Conservation (phyloP, 2,329 filamentous ascomycete genomes). For the Penicillium sclerotiorum region DNA sequence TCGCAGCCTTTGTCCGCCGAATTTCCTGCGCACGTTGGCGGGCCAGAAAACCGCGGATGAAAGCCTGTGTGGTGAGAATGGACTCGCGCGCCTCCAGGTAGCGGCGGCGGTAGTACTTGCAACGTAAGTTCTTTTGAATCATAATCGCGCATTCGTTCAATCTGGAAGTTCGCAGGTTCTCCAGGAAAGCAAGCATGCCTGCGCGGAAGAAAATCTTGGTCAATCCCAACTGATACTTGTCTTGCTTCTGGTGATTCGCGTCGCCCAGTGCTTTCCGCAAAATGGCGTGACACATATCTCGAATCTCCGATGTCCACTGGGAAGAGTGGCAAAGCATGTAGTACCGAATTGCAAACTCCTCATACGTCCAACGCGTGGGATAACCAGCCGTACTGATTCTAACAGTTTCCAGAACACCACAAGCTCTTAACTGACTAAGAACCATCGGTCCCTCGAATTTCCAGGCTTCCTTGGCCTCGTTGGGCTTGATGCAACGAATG, state of each 20-base stretch:
- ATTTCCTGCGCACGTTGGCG: slow-evolving; percentile 77
- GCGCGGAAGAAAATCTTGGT: slow-evolving; percentile 99
- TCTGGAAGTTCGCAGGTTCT: slow-evolving; percentile 86
- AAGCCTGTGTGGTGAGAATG: slow-evolving; percentile 78
- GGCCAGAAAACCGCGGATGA: slow-evolving; percentile 75
- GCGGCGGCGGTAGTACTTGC: slow-evolving; percentile 90
- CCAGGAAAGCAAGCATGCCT: slow-evolving; percentile 96
- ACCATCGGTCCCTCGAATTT: slow-evolving; percentile 99
- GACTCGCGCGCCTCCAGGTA: slow-evolving; percentile 85
- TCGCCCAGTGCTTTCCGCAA: slow-evolving; percentile 83
- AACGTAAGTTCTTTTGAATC: slow-evolving; percentile 97
- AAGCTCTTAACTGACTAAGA: slow-evolving; percentile 91
- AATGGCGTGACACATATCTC: slow-evolving; percentile 91
- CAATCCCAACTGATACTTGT: slow-evolving; percentile 96
- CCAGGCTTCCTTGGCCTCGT: slow-evolving; percentile 95
- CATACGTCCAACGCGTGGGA: slow-evolving; percentile 97
- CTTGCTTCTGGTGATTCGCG: slow-evolving; percentile 70
- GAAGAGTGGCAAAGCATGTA: slow-evolving; percentile 94
- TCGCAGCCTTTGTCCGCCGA: slow-evolving; percentile 82
- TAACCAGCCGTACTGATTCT: slow-evolving; percentile 97
- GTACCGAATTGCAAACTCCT: slow-evolving; percentile 95
- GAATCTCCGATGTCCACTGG: slow-evolving; percentile 91
- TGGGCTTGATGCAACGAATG: slow-evolving; percentile 98
- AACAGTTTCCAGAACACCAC: slow-evolving; percentile 97
- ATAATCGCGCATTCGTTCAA: slow-evolving; percentile 93